These are phyloP conservation scores for Agaricus bisporus DNA, from an alignment of 768 basidiomycete genomes.

Conservation along the genomic window DNA sequence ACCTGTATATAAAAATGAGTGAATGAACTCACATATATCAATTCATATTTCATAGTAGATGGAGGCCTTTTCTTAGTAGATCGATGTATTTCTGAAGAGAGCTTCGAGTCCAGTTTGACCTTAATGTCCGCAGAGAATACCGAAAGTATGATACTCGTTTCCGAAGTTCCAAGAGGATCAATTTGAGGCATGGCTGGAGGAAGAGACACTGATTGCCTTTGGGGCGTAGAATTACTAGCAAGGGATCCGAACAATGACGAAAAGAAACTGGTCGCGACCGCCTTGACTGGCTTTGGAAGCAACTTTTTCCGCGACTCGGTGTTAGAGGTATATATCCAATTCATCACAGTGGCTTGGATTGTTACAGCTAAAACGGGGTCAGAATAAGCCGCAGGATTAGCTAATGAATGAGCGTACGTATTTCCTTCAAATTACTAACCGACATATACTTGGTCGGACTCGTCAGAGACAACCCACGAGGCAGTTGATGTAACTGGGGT, in stretches of 20 bases:
- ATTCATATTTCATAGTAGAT: slow-evolving; percentile 59
- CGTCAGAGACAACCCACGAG: slow-evolving; percentile 46
- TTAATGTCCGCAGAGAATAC: slow-evolving; percentile 64
- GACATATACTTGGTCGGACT: slow-evolving; percentile 65
- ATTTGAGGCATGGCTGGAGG: slow-evolving; percentile 18
- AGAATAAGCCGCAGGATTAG: background rate
- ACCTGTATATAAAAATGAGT: background rate
- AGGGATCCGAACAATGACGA: slow-evolving; percentile 38
- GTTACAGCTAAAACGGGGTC: slow-evolving; percentile 45
- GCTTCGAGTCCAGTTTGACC: slow-evolving; percentile 59
- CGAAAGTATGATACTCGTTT: slow-evolving; percentile 53
- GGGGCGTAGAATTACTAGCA: slow-evolving; percentile 28
- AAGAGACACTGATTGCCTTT: slow-evolving; percentile 27
- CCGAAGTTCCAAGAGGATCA: slow-evolving; percentile 34
- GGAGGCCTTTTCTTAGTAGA: slow-evolving; percentile 97
- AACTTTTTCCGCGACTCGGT: slow-evolving; percentile 45
- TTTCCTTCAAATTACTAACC: slow-evolving; percentile 55
- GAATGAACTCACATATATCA: slow-evolving; percentile 69
- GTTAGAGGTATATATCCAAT: slow-evolving; percentile 66
- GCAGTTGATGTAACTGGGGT: slow-evolving; percentile 44
- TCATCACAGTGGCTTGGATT: slow-evolving; percentile 79
- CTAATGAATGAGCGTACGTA: slow-evolving; percentile 36
- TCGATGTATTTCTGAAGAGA: slow-evolving; percentile 69
- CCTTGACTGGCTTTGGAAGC: slow-evolving; percentile 24
- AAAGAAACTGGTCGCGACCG: slow-evolving; percentile 38